Percentiles rank a stretch among this genome's conserved stretches.
Evolutionary conservation across 495 filamentous ascomycete genomes (phyloP).

Genomic region (Corynascus novoguineensis): DNA sequence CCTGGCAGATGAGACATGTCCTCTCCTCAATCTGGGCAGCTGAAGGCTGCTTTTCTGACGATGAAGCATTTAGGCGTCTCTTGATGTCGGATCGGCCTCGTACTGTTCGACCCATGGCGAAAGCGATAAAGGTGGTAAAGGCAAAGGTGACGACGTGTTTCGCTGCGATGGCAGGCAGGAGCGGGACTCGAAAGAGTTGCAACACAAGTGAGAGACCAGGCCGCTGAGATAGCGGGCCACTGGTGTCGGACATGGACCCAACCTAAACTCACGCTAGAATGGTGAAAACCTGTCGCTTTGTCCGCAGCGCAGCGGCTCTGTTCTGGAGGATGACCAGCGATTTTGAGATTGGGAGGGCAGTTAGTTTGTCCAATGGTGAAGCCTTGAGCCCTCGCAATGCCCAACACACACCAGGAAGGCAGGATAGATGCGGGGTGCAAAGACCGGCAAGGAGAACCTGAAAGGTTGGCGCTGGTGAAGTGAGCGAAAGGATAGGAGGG

Average conservation of each 20-base stretch:
- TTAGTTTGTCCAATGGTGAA: too few relatives aligned
- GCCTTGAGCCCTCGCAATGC: too few relatives aligned
- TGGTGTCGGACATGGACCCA: neutral
- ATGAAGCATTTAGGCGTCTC: neutral
- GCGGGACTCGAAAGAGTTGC: neutral
- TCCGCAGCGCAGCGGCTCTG: too few relatives aligned
- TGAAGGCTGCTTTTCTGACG: neutral
- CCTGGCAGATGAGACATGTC: constrained; percentile 42
- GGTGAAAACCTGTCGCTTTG: neutral
- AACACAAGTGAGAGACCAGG: neutral
- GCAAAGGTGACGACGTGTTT: neutral
- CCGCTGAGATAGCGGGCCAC: neutral
- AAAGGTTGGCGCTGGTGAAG: too few relatives aligned
- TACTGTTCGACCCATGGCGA: constrained; percentile 5
- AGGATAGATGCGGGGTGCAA: too few relatives aligned
- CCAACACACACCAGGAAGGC: too few relatives aligned
- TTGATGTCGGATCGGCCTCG: neutral
- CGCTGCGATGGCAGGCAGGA: neutral
- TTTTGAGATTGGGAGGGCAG: too few relatives aligned
- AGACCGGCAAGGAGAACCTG: too few relatives aligned
- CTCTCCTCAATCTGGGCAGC: constrained; percentile 19
- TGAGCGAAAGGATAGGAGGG: too few relatives aligned
- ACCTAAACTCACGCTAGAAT: too few relatives aligned
- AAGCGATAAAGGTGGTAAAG: neutral
- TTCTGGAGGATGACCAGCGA: too few relatives aligned